Percentiles rank a stretch among this genome's conserved stretches.
Evolutionary conservation across 805 yeast genomes (phyloP).

Genomic region (Cyberlindnera mrakii): DNA sequence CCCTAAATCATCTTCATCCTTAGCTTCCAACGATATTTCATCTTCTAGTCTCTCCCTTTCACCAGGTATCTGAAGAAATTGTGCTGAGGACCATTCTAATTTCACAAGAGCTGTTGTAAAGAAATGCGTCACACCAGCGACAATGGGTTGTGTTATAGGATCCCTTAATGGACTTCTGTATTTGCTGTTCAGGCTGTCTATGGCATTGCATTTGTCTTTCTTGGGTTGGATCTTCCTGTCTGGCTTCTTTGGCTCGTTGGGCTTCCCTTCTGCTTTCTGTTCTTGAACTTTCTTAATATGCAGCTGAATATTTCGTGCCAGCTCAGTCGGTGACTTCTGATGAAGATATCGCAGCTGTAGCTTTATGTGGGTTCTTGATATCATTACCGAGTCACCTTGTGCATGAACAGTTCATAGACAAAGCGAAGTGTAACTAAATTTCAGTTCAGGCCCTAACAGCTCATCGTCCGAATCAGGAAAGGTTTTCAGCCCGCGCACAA

Average conservation of each 20-base stretch:
- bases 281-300: background rate
- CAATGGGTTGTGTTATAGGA: conserved; percentile 15
- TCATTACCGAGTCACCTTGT: background rate
- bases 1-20: conserved; percentile 3
- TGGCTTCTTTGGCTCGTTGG: background rate
- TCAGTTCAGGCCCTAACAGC: background rate
- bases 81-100: conserved; percentile 56
- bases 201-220: background rate
- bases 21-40: conserved; percentile 9
- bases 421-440: too few species aligned
- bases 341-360: background rate
- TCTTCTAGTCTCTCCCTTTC: conserved; percentile 29
- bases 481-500: background rate
- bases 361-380: background rate
- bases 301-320: background rate
- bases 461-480: background rate
- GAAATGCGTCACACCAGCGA: conserved; percentile 29
- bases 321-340: background rate
- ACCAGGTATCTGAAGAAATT: conserved; percentile 54
- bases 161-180: conserved; percentile 12
- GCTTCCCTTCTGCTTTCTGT: background rate
- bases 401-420: background rate
- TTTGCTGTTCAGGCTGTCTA: conserved; percentile 12
- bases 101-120: conserved; percentile 41
- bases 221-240: background rate